phyloP scores from a whole-genome alignment of 805 yeast genomes.

The Starmerella bombicola region DNA sequence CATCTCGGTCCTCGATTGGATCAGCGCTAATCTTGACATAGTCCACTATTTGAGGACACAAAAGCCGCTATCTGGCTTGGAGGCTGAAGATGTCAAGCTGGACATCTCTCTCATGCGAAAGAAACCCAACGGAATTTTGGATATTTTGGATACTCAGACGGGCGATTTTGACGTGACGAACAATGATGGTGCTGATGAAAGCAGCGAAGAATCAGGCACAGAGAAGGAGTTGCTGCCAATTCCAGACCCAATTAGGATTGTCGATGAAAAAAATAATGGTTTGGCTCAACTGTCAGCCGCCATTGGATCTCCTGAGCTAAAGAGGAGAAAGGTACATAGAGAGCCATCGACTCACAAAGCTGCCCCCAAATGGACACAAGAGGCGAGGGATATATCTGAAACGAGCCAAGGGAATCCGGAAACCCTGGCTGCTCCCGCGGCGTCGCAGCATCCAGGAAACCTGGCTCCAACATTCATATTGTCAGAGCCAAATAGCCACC shows the following conservation, averaged over 20 bases:
- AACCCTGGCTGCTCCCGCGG: too few relatives aligned
- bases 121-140: neutral
- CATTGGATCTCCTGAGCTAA: conserved; percentile 15
- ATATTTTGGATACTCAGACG: neutral
- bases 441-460: too few relatives aligned
- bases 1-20: conserved; percentile 20
- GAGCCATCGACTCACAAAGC: too few relatives aligned
- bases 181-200: neutral
- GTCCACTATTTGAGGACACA: conserved; percentile 19
- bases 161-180: conserved; percentile 4
- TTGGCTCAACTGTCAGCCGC: conserved; percentile 3
- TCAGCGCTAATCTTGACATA: conserved; percentile 23
- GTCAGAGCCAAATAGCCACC: too few relatives aligned
- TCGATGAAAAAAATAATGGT: neutral
- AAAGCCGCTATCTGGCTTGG: conserved; percentile 19
- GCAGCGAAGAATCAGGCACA: neutral
- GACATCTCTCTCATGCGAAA: conserved; percentile 17
- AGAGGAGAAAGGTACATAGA: neutral
- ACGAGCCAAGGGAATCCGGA: too few relatives aligned
- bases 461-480: too few relatives aligned
- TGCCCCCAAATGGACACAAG: too few relatives aligned
- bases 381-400: too few relatives aligned
- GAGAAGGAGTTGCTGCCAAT: conserved; percentile 10
- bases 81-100: conserved; percentile 15
- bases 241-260: neutral